Evolutionary conservation across 2,329 filamentous ascomycete genomes (phyloP).

Genomic region (Lasiodiplodia sp.): DNA sequence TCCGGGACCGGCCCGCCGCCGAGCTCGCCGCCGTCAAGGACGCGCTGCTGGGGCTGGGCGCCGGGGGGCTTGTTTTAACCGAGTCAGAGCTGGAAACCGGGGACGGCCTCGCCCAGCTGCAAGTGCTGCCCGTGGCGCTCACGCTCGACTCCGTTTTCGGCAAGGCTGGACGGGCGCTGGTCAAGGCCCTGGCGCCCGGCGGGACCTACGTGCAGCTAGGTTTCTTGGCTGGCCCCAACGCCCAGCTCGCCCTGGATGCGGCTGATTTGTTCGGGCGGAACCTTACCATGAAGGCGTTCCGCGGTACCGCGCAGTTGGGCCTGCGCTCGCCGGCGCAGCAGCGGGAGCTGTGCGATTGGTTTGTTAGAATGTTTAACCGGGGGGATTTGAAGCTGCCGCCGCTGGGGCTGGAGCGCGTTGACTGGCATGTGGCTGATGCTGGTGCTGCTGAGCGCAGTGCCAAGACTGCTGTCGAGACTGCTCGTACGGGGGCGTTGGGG

Average conservation of each 20-base stretch:
- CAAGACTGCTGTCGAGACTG: not conserved
- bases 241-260: not conserved
- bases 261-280: not conserved
- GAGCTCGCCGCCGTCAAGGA: not conserved
- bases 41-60: not conserved
- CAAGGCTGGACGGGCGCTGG: not conserved
- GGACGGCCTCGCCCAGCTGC: not conserved
- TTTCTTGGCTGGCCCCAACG: not conserved
- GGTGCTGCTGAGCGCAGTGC: not conserved
- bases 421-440: not conserved
- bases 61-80: not conserved
- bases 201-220: slow-evolving; percentile 18
- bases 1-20: not conserved
- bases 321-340: not conserved
- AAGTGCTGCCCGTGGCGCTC: not conserved
- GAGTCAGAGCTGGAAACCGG: not conserved
- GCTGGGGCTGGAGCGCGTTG: slow-evolving; percentile 1
- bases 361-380: not conserved
- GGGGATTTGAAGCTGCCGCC: not conserved
- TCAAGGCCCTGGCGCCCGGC: slow-evolving; percentile 6
- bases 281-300: slow-evolving; percentile 17
- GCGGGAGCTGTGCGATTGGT: not conserved
- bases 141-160: not conserved
- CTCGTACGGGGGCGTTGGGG: not conserved
- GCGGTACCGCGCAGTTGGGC: not conserved